Percentiles rank a stretch among this genome's conserved stretches.
Conservation (phyloP, 1,139 yeast genomes). For the Yamadazyma atlantica region DNA sequence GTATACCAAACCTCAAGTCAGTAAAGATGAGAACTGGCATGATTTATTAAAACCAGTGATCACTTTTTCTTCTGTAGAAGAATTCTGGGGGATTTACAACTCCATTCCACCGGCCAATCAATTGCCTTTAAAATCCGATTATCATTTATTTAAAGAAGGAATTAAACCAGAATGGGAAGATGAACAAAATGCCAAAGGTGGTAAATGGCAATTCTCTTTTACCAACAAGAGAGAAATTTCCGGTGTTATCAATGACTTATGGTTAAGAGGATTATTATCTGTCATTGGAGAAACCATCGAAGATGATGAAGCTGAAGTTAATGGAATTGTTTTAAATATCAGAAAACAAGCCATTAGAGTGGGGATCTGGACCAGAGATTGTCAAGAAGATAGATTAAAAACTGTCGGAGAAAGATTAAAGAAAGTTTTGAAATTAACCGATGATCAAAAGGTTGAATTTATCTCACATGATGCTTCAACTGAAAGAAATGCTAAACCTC, state of each 20-base stretch:
- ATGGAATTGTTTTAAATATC: constrained; percentile 90
- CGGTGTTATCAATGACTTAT: constrained; percentile 77
- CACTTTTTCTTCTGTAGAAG: constrained; percentile 90
- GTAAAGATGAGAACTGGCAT: constrained; percentile 83
- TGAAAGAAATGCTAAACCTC: constrained; percentile 44
- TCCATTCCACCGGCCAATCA: constrained; percentile 92
- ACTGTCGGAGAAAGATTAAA: constrained; percentile 85
- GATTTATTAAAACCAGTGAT: constrained; percentile 92
- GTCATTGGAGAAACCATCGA: constrained; percentile 96
- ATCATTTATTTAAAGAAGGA: constrained; percentile 92
- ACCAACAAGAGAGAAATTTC: constrained; percentile 64
- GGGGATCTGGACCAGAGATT: constrained; percentile 91
- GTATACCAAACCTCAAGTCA: constrained; percentile 93
- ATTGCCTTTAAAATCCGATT: constrained; percentile 89
- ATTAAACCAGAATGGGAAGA: constrained; percentile 99
- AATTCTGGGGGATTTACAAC: constrained; percentile 97
- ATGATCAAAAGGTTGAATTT: constrained; percentile 73
- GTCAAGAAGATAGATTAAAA: constrained; percentile 60
- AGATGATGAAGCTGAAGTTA: constrained; percentile 84
- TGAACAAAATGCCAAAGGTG: constrained; percentile 81
- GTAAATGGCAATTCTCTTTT: constrained; percentile 81
- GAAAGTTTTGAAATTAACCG: constrained; percentile 68
- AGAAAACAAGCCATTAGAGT: constrained; percentile 83
- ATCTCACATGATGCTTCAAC: constrained; percentile 59
- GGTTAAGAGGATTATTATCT: constrained; percentile 89